phyloP scores from a whole-genome alignment of 768 basidiomycete species.

The Hygrocybe coccinea region DNA sequence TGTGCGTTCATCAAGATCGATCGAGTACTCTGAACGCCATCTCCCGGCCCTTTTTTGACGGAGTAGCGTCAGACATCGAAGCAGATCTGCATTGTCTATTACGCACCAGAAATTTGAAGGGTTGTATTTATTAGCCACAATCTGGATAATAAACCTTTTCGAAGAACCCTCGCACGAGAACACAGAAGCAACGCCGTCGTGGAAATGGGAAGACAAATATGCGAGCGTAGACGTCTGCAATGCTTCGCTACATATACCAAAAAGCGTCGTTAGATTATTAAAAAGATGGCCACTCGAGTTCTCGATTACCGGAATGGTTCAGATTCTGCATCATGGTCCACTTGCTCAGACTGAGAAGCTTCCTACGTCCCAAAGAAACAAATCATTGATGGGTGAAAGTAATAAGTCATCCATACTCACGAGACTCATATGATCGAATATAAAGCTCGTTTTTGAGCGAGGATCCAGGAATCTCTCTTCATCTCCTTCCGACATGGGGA shows the following conservation, averaged over 20 bases:
- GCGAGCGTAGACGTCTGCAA: slow-evolving; percentile 61
- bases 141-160: slow-evolving; percentile 59
- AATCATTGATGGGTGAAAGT: slow-evolving; percentile 9
- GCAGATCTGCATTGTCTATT: not conserved
- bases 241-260: slow-evolving; percentile 45
- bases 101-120: slow-evolving; percentile 84
- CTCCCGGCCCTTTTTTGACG: slow-evolving; percentile 65
- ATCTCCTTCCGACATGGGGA: slow-evolving; percentile 38
- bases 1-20: slow-evolving; percentile 60
- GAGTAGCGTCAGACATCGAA: not conserved
- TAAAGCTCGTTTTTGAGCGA: slow-evolving; percentile 69
- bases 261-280: not conserved
- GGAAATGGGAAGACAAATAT: slow-evolving; percentile 79
- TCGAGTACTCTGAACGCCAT: slow-evolving; percentile 84
- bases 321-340: slow-evolving; percentile 55
- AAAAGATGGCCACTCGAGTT: not conserved
- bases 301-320: slow-evolving; percentile 70
- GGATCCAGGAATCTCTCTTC: slow-evolving; percentile 81
- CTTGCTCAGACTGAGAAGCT: slow-evolving; percentile 64
- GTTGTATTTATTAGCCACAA: slow-evolving; percentile 97
- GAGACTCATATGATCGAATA: slow-evolving; percentile 80
- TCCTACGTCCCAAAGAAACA: slow-evolving; percentile 45
- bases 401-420: slow-evolving; percentile 33
- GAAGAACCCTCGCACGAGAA: slow-evolving; percentile 50
- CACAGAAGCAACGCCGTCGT: slow-evolving; percentile 70